These are phyloP conservation scores for Aspergillus sp. DNA, from an alignment of 2,329 filamentous ascomycete genomes.

Conservation along the genomic window DNA sequence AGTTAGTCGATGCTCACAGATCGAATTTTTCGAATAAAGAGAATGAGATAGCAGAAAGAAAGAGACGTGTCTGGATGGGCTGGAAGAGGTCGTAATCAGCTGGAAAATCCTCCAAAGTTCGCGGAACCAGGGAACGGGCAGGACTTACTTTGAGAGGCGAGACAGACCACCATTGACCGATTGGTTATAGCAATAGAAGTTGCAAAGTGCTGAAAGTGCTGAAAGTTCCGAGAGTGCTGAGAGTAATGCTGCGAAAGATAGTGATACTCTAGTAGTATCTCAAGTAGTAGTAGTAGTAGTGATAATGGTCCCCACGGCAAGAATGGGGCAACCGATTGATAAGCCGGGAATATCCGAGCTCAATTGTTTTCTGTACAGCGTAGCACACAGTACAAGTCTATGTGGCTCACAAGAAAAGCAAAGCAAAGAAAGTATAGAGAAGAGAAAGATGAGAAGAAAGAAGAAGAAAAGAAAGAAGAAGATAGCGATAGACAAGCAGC, in stretches of 20 bases:
- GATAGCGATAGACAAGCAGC: background rate
- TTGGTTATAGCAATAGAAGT: background rate
- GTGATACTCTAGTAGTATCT: background rate
- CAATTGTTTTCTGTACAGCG: too few species aligned
- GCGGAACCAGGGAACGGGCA: background rate
- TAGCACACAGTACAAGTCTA: background rate
- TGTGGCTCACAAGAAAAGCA: background rate
- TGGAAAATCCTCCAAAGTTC: background rate
- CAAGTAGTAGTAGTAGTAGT: background rate
- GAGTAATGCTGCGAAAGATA: background rate
- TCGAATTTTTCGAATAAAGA: background rate
- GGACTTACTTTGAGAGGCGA: too few species aligned
- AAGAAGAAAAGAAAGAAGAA: conserved; percentile 1
- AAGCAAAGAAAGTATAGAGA: background rate
- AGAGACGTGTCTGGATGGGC: background rate
- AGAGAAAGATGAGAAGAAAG: background rate
- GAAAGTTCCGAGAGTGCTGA: background rate
- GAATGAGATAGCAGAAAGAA: background rate
- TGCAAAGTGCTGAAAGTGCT: background rate
- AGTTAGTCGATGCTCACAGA: too few species aligned
- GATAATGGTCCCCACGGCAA: background rate
- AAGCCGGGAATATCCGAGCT: conserved; percentile 2
- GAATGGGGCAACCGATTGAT: background rate
- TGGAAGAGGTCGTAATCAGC: background rate
- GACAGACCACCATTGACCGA: too few species aligned